These are phyloP conservation scores for Pleurotus tuber-regium DNA, from an alignment of 768 basidiomycete species.

Conservation along the genomic window DNA sequence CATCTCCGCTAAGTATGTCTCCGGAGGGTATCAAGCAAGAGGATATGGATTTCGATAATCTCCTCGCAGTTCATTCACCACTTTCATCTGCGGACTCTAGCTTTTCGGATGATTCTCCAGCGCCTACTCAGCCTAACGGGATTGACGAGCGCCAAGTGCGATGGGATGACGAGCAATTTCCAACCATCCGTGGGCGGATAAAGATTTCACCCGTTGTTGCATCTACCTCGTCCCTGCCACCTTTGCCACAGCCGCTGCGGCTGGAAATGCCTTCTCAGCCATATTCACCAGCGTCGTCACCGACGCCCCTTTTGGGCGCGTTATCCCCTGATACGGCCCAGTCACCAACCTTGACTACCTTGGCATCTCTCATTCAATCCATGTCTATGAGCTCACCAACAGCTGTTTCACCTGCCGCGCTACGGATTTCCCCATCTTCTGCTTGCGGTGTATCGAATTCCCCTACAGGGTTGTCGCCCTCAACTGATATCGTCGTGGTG, in stretches of 20 bases:
- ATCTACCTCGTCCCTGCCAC: slow-evolving; percentile 16
- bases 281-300: too few species aligned
- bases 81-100: slow-evolving; percentile 19
- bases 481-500: slow-evolving; percentile 46
- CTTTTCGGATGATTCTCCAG: slow-evolving; percentile 8
- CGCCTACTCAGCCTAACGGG: background rate
- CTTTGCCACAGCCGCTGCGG: slow-evolving; percentile 20
- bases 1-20: background rate
- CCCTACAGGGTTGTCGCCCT: slow-evolving; percentile 26
- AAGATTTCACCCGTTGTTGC: background rate
- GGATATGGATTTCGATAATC: slow-evolving; percentile 39
- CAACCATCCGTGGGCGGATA: too few species aligned
- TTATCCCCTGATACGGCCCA: slow-evolving; percentile 16
- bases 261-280: slow-evolving; percentile 19
- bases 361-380: slow-evolving; percentile 38
- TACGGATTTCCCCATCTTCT: slow-evolving; percentile 22
- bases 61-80: slow-evolving; percentile 29
- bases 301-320: slow-evolving; percentile 7
- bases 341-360: slow-evolving; percentile 15
- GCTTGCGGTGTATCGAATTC: slow-evolving; percentile 36
- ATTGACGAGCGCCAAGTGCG: background rate
- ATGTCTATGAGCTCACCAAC: slow-evolving; percentile 38
- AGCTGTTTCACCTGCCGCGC: slow-evolving; percentile 28
- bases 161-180: background rate
- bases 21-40: slow-evolving; percentile 41